Percentiles rank a stretch among this genome's conserved stretches.
phyloP scores from a whole-genome alignment of 495 filamentous ascomycete species.

The Thozetella sp. region DNA sequence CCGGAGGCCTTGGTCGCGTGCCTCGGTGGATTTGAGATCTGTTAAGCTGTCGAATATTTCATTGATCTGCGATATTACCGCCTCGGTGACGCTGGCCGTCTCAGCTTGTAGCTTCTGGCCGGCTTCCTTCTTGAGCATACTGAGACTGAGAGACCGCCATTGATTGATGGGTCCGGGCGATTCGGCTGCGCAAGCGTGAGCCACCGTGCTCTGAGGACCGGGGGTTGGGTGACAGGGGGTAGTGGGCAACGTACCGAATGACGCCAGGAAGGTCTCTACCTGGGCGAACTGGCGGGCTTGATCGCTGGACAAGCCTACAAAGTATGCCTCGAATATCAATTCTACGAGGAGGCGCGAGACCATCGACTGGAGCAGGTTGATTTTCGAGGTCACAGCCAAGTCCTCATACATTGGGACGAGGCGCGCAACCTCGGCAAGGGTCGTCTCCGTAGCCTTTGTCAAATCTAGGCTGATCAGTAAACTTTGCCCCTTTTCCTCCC shows the following conservation, averaged over 20 bases:
- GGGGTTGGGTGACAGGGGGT: background rate
- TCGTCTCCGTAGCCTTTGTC: constrained; percentile 27
- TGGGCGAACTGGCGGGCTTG: constrained; percentile 38
- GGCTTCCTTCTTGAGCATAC: constrained; percentile 48
- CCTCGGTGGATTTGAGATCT: constrained; percentile 35
- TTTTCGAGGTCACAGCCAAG: constrained; percentile 44
- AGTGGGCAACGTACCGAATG: constrained; percentile 37
- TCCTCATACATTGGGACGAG: constrained; percentile 53
- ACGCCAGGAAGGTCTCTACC: constrained; percentile 44
- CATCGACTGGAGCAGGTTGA: constrained; percentile 54
- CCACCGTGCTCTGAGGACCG: background rate
- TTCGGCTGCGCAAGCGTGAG: constrained; percentile 19
- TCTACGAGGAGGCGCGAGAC: constrained; percentile 53
- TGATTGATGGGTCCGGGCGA: constrained; percentile 51
- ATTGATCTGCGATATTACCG: constrained; percentile 37
- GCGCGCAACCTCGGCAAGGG: constrained; percentile 34
- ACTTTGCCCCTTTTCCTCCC: background rate
- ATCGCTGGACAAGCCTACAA: constrained; percentile 48
- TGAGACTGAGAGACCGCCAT: constrained; percentile 55
- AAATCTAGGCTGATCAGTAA: constrained; percentile 32
- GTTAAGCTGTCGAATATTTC: constrained; percentile 41
- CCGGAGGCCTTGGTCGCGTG: constrained; percentile 45
- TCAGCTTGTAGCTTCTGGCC: constrained; percentile 38
- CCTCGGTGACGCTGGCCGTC: constrained; percentile 32
- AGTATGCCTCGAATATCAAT: constrained; percentile 51